Base-by-base conservation (phyloP, 2,329 filamentous ascomycete genomes). In the Sporothrix brunneoviolacea region DNA sequence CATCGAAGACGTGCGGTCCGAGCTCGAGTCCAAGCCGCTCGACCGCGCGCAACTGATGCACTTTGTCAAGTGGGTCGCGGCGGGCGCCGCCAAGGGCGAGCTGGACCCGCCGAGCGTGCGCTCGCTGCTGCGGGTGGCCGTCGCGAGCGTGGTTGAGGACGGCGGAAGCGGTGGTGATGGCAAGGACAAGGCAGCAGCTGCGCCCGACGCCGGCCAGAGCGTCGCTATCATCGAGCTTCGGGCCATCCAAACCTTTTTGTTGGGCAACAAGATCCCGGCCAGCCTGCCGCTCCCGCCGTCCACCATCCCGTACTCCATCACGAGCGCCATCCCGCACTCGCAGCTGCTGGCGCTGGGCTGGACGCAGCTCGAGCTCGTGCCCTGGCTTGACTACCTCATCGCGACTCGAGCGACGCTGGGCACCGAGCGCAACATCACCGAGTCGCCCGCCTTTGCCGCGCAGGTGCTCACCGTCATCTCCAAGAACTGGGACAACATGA, bases 401-500 rank as follows among this genome's bases (percentile, higher is more conserved):
- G 79, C 83, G 51, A 82, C 82, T 13, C 73, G 79, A 9, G 75
- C 79, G 5, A 76, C 77, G 50, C 77, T 77, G 33, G 62, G 77
- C 4, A 71, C 80, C 4, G 76, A 83, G 2, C 78, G 88, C 58
- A 84, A 86, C 63, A 70, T 97, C 8, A 87, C 84, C 1, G 77
- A 75, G 48, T 86, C 83, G 0, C 68, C 87, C 19, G 77, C 80
- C 16, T 94, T 97, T 62, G 83, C 91, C 8, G 74, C 81, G 1
- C 83, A 88, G 56, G 77, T 95, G 9, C 74, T 98, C 28, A 80
- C 80, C 2, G 79, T 95, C 1, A 62, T 96, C 18, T 95, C 91
- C 2, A 96, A 91, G 63, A 83, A 86, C 57, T 98, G 91, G 89
- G 91, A 97, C 43, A 78, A 77, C n/a, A 68, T 94, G 15, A 84